These are phyloP conservation scores for Neoboletus magnificus DNA, from an alignment of 768 basidiomycete species.

Conservation along the genomic window DNA sequence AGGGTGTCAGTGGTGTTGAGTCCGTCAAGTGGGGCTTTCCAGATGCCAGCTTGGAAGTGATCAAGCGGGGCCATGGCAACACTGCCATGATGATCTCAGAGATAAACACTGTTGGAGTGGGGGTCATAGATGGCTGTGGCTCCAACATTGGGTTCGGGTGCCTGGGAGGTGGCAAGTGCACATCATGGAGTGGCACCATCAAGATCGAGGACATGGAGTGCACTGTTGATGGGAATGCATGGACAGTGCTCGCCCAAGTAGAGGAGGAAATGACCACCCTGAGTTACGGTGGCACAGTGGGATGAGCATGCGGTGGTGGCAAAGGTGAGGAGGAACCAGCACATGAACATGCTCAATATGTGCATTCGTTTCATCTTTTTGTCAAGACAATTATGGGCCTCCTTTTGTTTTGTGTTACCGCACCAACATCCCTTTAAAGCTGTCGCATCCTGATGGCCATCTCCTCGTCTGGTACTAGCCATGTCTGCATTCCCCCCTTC, in stretches of 20 bases:
- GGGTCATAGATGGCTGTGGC: conserved; percentile 22
- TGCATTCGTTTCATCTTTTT: not conserved
- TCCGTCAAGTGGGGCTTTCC: conserved; percentile 21
- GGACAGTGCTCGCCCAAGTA: conserved; percentile 46
- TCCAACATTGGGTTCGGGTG: conserved; percentile 22
- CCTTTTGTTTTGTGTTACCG: too few species aligned
- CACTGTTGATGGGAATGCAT: conserved; percentile 39
- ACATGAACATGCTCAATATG: not conserved
- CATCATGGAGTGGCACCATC: conserved; percentile 12
- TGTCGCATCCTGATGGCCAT: too few species aligned
- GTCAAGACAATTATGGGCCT: not conserved
- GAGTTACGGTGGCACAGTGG: conserved; percentile 35
- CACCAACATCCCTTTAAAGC: conserved; percentile 17
- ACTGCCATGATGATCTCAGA: conserved; percentile 49
- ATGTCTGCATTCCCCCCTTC: conserved; percentile 25
- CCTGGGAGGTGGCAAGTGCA: conserved; percentile 11
- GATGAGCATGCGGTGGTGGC: conserved; percentile 37
- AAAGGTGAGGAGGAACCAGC: conserved; percentile 30
- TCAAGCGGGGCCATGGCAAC: conserved; percentile 37
- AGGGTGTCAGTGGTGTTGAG: not conserved
- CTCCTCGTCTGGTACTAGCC: conserved; percentile 31
- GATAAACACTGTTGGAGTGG: conserved; percentile 26
- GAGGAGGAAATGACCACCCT: conserved; percentile 29
- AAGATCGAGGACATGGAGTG: conserved; percentile 28
- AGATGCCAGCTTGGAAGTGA: conserved; percentile 28